phyloP scores from a whole-genome alignment of 306 rosid species.

The Castanea sativa region DNA sequence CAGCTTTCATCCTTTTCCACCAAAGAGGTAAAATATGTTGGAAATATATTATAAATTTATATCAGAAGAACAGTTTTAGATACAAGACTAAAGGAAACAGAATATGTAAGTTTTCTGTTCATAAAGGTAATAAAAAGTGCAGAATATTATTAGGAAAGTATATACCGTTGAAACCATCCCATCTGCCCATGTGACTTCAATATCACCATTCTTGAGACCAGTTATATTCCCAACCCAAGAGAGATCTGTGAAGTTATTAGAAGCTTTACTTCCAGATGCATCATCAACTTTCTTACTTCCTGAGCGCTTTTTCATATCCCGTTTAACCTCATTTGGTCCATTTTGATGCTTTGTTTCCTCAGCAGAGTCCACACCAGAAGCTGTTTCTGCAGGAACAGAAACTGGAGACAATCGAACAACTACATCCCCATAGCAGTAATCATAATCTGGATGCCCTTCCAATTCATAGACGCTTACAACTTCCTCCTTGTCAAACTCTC shows the following conservation, averaged over 20 bases:
- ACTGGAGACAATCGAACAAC: constrained; percentile 87
- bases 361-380: constrained; percentile 36
- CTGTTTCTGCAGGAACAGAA: constrained; percentile 46
- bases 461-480: constrained; percentile 93
- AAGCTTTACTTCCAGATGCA: constrained; percentile 38
- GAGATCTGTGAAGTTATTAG: constrained; percentile 64
- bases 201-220: constrained; percentile 88
- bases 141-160: constrained; percentile 15
- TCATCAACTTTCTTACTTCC: constrained; percentile 40
- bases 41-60: neutral
- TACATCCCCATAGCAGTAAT: constrained; percentile 94
- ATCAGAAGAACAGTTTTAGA: constrained; percentile 10
- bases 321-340: constrained; percentile 38
- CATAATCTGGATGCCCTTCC: constrained; percentile 97
- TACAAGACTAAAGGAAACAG: neutral
- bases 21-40: constrained; percentile 8
- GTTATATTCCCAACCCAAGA: constrained; percentile 99
- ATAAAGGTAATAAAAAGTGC: neutral
- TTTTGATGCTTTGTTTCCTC: constrained; percentile 49
- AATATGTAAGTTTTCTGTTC: neutral
- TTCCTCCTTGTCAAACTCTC: constrained; percentile 90
- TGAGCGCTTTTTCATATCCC: constrained; percentile 25
- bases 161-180: constrained; percentile 97
- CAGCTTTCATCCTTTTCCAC: constrained; percentile 2
- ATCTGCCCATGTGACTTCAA: constrained; percentile 98